Conservation (phyloP, 345 rosid genomes). For the Gossypium mustelinum region DNA sequence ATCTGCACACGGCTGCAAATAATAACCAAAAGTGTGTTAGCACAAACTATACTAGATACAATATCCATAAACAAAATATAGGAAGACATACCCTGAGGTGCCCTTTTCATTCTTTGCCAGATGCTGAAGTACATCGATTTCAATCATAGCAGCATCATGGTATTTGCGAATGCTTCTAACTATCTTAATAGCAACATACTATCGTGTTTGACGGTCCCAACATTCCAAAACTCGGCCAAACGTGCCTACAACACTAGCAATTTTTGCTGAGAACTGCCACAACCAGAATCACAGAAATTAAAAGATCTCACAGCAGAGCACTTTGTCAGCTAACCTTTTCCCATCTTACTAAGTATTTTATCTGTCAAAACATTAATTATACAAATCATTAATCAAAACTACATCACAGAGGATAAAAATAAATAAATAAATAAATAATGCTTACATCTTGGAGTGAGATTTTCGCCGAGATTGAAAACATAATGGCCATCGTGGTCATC, state of each 20-base stretch:
- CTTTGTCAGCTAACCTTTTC: slow-evolving; percentile 77
- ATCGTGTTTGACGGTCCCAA: slow-evolving; percentile 65
- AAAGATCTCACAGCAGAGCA: slow-evolving; percentile 47
- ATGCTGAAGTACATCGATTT: slow-evolving; percentile 61
- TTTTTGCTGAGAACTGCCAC: slow-evolving; percentile 39
- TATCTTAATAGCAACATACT: slow-evolving; percentile 58
- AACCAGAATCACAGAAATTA: slow-evolving; percentile 49
- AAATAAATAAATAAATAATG: background rate
- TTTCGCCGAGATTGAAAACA: slow-evolving; percentile 55
- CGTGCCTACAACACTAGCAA: slow-evolving; percentile 46
- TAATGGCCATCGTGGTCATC: slow-evolving; percentile 80
- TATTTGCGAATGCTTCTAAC: slow-evolving; percentile 55
- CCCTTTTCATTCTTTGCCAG: slow-evolving; percentile 50
- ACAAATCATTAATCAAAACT: background rate
- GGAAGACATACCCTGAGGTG: slow-evolving; percentile 41
- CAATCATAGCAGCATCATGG: slow-evolving; percentile 73
- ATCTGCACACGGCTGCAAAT: slow-evolving; percentile 68
- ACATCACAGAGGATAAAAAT: background rate
- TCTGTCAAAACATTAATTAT: slow-evolving; percentile 29
- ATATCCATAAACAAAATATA: slow-evolving; percentile 19
- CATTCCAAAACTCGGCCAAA: slow-evolving; percentile 85
- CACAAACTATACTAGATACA: background rate
- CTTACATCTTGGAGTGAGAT: slow-evolving; percentile 76
- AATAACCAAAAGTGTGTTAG: slow-evolving; percentile 12
- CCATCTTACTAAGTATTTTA: slow-evolving; percentile 74